A percentile compares a stretch with the other conserved stretches of the same genome.
These are phyloP conservation scores for Fusarium pininemorale DNA, from an alignment of 2,329 filamentous ascomycete genomes.

Conservation along the genomic window DNA sequence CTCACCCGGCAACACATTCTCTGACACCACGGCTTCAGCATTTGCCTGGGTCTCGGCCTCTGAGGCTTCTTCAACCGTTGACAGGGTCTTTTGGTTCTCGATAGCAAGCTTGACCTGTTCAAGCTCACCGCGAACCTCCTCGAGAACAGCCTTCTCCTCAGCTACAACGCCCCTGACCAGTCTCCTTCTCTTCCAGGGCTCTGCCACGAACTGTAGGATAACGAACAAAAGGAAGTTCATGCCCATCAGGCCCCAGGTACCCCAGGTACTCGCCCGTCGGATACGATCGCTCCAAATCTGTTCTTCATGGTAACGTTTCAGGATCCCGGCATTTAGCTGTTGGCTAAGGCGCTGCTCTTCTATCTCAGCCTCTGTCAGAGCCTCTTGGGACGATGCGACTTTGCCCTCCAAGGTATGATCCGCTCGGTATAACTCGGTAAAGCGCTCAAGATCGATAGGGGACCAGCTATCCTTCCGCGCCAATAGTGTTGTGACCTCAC, in stretches of 20 bases:
- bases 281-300: constrained; percentile 99
- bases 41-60: background rate
- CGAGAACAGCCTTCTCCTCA: constrained; percentile 70
- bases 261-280: constrained; percentile 95
- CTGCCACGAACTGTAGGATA: constrained; percentile 85
- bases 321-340: constrained; percentile 81
- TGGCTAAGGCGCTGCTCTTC: constrained; percentile 81
- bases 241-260: constrained; percentile 97
- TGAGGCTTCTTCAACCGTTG: constrained; percentile 14
- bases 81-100: constrained; percentile 37
- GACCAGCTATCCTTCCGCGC: constrained; percentile 95
- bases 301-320: constrained; percentile 96
- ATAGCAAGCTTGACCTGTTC: constrained; percentile 45
- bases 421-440: constrained; percentile 89
- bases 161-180: constrained; percentile 86
- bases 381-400: constrained; percentile 76
- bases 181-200: constrained; percentile 87
- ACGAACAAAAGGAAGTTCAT: constrained; percentile 92
- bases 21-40: constrained; percentile 7
- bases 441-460: constrained; percentile 87
- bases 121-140: constrained; percentile 58
- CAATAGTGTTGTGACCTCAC: constrained; percentile 92
- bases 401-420: constrained; percentile 94
- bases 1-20: constrained; percentile 5
- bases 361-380: constrained; percentile 78